A percentile compares a stretch with the other conserved stretches of the same genome.
These are phyloP conservation scores for Nigrograna mackinnonii DNA, from an alignment of 2,329 filamentous ascomycete genomes.

Conservation along the genomic window DNA sequence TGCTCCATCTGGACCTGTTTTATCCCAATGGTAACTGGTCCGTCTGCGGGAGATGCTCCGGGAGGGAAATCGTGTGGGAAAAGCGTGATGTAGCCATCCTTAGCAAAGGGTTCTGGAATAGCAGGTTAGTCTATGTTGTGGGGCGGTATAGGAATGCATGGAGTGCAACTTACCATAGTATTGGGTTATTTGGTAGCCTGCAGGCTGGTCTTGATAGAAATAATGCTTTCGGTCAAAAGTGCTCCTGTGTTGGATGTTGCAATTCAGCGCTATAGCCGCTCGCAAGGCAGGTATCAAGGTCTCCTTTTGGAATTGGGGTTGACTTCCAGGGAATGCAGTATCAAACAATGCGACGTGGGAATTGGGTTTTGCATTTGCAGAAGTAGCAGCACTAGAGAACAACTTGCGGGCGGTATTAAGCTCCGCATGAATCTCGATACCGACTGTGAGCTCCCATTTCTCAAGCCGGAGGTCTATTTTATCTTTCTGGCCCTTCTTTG, in stretches of 20 bases:
- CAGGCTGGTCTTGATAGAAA: constrained; percentile 97
- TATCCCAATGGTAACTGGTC: constrained; percentile 75
- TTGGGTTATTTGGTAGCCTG: constrained; percentile 97
- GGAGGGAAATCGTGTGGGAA: constrained; percentile 64
- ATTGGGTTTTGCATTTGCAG: constrained; percentile 70
- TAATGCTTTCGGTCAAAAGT: constrained; percentile 97
- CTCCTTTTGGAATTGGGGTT: constrained; percentile 81
- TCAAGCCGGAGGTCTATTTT: constrained; percentile 30
- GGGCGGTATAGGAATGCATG: background rate
- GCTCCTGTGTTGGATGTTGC: constrained; percentile 75
- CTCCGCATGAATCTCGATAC: constrained; percentile 96
- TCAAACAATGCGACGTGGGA: constrained; percentile 90
- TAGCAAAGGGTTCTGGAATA: constrained; percentile 61
- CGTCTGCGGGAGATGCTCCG: constrained; percentile 76
- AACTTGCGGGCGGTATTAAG: constrained; percentile 87
- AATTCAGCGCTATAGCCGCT: constrained; percentile 82
- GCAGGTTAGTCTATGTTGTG: too few relatives aligned
- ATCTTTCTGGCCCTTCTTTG: constrained; percentile 11
- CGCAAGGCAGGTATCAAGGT: constrained; percentile 87
- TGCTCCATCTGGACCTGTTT: constrained; percentile 97
- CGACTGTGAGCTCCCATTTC: constrained; percentile 92
- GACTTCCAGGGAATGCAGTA: constrained; percentile 83
- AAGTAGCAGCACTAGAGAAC: constrained; percentile 69
- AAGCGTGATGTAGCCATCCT: constrained; percentile 72
- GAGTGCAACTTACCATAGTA: constrained; percentile 67